phyloP scores from a whole-genome alignment of 371 early-diverging fungal genomes.

The Rhizopus arrhizus region DNA sequence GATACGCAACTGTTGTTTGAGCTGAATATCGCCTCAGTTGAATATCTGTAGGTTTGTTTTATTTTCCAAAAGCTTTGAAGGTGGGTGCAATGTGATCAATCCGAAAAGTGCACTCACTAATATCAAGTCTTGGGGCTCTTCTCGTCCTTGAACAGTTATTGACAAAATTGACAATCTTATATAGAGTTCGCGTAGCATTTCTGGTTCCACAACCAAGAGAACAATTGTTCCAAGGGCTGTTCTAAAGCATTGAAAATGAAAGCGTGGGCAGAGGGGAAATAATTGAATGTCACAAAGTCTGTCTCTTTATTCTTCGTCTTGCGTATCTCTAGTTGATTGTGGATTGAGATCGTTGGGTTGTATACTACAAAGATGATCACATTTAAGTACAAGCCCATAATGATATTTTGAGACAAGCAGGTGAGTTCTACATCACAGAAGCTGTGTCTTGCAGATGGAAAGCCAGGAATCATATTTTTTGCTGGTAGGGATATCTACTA shows the following conservation, averaged over 20 bases:
- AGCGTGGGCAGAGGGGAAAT: not conserved
- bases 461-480: slow-evolving; percentile 9
- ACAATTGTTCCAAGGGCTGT: slow-evolving; percentile 4
- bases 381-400: slow-evolving; percentile 9
- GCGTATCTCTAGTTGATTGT: slow-evolving; percentile 7
- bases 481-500: slow-evolving; percentile 11
- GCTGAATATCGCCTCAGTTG: slow-evolving; percentile 7
- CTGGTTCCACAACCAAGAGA: slow-evolving; percentile 7
- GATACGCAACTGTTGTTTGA: not conserved
- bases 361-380: not conserved
- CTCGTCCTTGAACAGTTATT: slow-evolving; percentile 4
- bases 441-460: slow-evolving; percentile 11
- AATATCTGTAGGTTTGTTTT: not conserved
- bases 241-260: slow-evolving; percentile 5
- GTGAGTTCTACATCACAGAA: slow-evolving; percentile 7
- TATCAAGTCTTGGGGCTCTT: slow-evolving; percentile 6
- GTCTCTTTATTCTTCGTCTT: slow-evolving; percentile 2
- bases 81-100: not conserved
- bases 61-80: slow-evolving; percentile 10
- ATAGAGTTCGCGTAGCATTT: slow-evolving; percentile 2
- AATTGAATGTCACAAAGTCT: slow-evolving; percentile 1
- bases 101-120: slow-evolving; percentile 8
- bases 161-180: slow-evolving; percentile 4
- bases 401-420: slow-evolving; percentile 14
- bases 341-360: slow-evolving; percentile 1